Percentiles rank a stretch among this genome's conserved stretches.
Conservation (phyloP, 1,284 basidiomycete genomes). For the Rhodotorula sp. region DNA sequence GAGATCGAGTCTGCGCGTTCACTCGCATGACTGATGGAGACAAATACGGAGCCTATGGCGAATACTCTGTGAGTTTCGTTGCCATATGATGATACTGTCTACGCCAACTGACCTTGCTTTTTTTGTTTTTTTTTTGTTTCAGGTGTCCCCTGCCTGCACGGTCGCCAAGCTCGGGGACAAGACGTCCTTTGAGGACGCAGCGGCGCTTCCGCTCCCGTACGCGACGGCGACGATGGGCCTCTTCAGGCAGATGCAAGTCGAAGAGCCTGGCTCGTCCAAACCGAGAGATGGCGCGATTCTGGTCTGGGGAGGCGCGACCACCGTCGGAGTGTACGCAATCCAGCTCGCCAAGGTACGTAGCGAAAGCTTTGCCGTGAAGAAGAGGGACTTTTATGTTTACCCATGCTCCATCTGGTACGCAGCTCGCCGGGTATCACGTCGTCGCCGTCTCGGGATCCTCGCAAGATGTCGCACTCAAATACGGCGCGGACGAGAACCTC, state of each 20-base stretch:
- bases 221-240: constrained; percentile 50
- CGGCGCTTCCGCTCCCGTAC: constrained; percentile 48
- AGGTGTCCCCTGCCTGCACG: constrained; percentile 44
- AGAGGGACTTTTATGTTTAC: too few relatives aligned
- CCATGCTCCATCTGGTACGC: background rate
- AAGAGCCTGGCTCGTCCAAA: constrained; percentile 14
- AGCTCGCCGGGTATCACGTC: constrained; percentile 44
- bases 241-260: constrained; percentile 43
- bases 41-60: constrained; percentile 45
- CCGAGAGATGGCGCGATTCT: constrained; percentile 39
- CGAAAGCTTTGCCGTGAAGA: too few relatives aligned
- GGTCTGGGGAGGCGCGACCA: constrained; percentile 48
- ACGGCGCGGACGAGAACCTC: constrained; percentile 45
- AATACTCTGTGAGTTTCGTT: constrained; percentile 25
- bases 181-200: constrained; percentile 47
- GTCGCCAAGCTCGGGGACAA: constrained; percentile 39
- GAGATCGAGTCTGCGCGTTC: constrained; percentile 46
- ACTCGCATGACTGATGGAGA: constrained; percentile 39
- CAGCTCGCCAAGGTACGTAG: constrained; percentile 46
- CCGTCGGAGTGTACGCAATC: constrained; percentile 48
- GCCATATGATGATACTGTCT: too few relatives aligned
- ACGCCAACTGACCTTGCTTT: constrained; percentile 12
- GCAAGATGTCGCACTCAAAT: constrained; percentile 30
- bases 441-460: constrained; percentile 47
- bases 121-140: background rate